Evolutionary conservation across 768 basidiomycete species (phyloP), one percentile per base, ranked within the genome.

Genomic region (Coprinopsis sp.): DNA sequence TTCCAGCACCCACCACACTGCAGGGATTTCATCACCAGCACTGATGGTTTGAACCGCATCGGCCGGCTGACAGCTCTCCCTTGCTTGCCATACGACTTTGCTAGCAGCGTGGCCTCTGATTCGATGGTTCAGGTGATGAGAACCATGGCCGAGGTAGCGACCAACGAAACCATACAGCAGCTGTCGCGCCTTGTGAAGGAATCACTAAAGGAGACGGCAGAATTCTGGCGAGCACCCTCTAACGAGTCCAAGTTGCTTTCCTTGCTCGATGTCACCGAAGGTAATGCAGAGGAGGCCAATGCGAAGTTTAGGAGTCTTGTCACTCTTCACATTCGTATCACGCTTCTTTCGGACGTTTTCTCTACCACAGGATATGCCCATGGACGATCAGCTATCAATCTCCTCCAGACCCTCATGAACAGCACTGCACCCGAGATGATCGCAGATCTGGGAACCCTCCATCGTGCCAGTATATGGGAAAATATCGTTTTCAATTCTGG

Each of bases 1-100:
- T 94, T 98, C 70, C 92, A 94, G 57, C 93, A 95, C 59, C 74
- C 82, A 1, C 80, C 82, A 19, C 90, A 97, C 63, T 89, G 89
- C 71, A 82, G 82, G 53, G 95, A 97, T 55, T 97, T 97, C 62
- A 80, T 96, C 50, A 68, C 76, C 37, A 73, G 77, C 50, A 73
- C 83, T 4, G 79, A 93, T 56, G 81, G 90, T 38, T 73, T 97
- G 31, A 70, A 82, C 52, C 72, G 77, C 54, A 69, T 98, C 46
- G 82, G 91, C 53, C 76, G 78, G 53, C 71, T 97, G 33, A 84
- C 93, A 25, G 78, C 80, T 16, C 71, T 94, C 24, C 88, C 93
- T 11, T 94, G 88, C 60, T 71, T 94, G 23, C 93, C 96, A 0
- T 89, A 87, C 50, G 87, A 93, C 60, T 94, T 89, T 59, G 84